phyloP scores from a whole-genome alignment of 345 rosid species.

The Corymbia maculata region DNA sequence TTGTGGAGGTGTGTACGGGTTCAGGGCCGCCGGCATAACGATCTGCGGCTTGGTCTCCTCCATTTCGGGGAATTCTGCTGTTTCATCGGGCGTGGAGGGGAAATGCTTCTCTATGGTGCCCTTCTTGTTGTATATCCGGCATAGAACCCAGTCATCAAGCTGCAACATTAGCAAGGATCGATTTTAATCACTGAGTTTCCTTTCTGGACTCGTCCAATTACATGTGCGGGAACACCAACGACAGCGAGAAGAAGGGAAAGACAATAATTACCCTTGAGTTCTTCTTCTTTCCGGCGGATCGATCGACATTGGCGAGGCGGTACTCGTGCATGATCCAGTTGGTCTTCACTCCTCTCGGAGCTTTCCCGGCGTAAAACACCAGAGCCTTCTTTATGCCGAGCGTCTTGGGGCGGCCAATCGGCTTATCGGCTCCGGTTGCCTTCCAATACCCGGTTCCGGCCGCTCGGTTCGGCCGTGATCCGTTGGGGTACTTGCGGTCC shows the following conservation, averaged over 20 bases:
- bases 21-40: neutral
- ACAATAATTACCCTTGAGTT: slow-evolving; percentile 43
- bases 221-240: neutral
- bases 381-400: slow-evolving; percentile 83
- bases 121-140: slow-evolving; percentile 82
- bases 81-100: slow-evolving; percentile 4
- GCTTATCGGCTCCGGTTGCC: slow-evolving; percentile 95
- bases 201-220: neutral
- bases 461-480: slow-evolving; percentile 85
- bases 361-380: slow-evolving; percentile 86
- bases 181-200: neutral
- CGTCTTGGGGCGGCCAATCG: slow-evolving; percentile 70
- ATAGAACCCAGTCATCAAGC: slow-evolving; percentile 85
- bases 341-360: slow-evolving; percentile 77
- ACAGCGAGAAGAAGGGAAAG: neutral
- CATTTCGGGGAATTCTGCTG: neutral
- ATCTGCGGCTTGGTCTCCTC: slow-evolving; percentile 42
- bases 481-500: slow-evolving; percentile 92
- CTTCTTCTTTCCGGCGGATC: slow-evolving; percentile 56
- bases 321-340: slow-evolving; percentile 99
- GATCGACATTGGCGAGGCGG: slow-evolving; percentile 75
- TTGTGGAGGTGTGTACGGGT: neutral
- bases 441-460: slow-evolving; percentile 93
- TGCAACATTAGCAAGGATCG: slow-evolving; percentile 10
- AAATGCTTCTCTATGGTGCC: slow-evolving; percentile 52